Base-by-base conservation (phyloP, 345 rosid genomes). In the Pistacia vera region DNA sequence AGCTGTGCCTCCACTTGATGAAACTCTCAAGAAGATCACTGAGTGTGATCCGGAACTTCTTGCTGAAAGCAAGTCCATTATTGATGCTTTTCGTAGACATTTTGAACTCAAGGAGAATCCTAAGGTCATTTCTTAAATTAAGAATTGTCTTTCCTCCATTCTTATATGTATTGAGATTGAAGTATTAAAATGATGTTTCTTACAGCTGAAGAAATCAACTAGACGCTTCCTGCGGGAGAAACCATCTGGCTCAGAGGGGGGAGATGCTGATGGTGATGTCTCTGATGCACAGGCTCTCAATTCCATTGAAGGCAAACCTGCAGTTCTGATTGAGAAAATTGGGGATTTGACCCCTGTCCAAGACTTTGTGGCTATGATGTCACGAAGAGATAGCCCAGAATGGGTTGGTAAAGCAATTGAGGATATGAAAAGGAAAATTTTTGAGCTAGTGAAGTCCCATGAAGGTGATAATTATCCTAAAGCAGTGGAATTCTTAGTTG, bases 351-450 rank as follows among this genome's bases (percentile, higher is more conserved):
- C 78, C 59, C 95, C 98, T 5, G 68, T 92, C 68, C 85, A 87
- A 79, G 98, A 96, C 84, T 93, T 96, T 76, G 95, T 92, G 86
- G 90, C 83, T 22, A 90, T 96, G 89, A 83, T 96, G 77, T 88
- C 93, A 2, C 89, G 90, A 11, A 92, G 97, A 85, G 99, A 96
- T 79, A 80, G 67, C 70, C 87, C 90, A 9, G 86, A 90, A 25
- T 93, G 91, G 90, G 73, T 86, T 52, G 71, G 41, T 13, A 91
- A 84, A 85, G 99, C 97, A 73, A 89, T 94, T 33, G 77, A 51
- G 55, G 89, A 81, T 6, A 88, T 96, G 95, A 85, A 88, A 80
- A 80, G 79, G 36, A 85, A 77, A 78, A 90, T 94, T 73, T 22
- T 71, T 64, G 75, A 75, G 82, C 83, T 93, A 17, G 61, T 96